Evolutionary conservation across 345 rosid genomes (phyloP).

Genomic region (sweet orange (Citrus sinensis)): DVS_A1.0 CM039167.1:3952501-3953000

Average conservation of each 20-base stretch:
- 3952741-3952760: neutral
- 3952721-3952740: neutral
- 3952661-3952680: neutral
- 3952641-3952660: neutral
- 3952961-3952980: slow-evolving; percentile 27
- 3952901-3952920: neutral
- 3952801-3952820: slow-evolving; percentile 1
- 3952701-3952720: neutral
- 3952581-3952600: too few species aligned
- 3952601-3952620: too few species aligned
- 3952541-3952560: too few species aligned
- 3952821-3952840: neutral
- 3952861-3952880: neutral
- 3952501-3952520: too few species aligned
- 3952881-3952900: neutral
- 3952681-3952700: neutral
- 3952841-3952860: neutral
- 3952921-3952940: slow-evolving; percentile 1
- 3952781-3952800: neutral
- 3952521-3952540: too few species aligned
- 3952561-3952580: too few species aligned
- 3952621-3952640: too few species aligned
- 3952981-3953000: slow-evolving; percentile 89
- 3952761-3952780: neutral
- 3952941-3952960: neutral